Percentiles rank a stretch among this genome's conserved stretches.
These are phyloP conservation scores for Hevea brasiliensis DNA, from an alignment of 345 rosid species.

Conservation along the genomic window DNA sequence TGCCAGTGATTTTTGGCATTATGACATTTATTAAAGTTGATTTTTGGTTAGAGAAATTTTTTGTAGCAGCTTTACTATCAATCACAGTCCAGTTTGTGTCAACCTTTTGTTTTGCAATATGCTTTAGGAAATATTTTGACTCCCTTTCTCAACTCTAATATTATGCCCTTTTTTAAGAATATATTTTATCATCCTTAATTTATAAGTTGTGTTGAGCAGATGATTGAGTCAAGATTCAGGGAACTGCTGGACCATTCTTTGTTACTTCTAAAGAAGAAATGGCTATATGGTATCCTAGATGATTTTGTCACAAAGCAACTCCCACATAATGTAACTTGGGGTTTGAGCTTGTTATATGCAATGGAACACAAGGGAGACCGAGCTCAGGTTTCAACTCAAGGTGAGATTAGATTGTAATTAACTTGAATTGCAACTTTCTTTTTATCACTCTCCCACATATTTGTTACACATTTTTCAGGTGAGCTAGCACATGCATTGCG, in stretches of 20 bases:
- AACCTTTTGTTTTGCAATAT: not conserved
- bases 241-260: conserved; percentile 84
- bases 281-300: conserved; percentile 86
- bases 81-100: no score
- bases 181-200: not conserved
- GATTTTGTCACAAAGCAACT: conserved; percentile 98
- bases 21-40: not conserved
- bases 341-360: conserved; percentile 91
- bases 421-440: conserved; percentile 9
- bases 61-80: no score
- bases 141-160: conserved; percentile 1
- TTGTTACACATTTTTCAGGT: conserved; percentile 49
- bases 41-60: not conserved
- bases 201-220: conserved; percentile 41
- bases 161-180: not conserved
- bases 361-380: conserved; percentile 91
- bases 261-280: conserved; percentile 80
- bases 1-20: not conserved
- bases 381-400: conserved; percentile 79
- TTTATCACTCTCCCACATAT: not conserved
- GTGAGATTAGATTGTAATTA: conserved; percentile 34
- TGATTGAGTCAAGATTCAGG: conserved; percentile 85
- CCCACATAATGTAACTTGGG: conserved; percentile 97
- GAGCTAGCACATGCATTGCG: conserved; percentile 95
- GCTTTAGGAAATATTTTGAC: conserved; percentile 1